A percentile compares a stretch with the other conserved stretches of the same genome.
Evolutionary conservation across 2,329 filamentous ascomycete genomes (phyloP).

Genomic region (Orbilia blumenaviensis): DNA sequence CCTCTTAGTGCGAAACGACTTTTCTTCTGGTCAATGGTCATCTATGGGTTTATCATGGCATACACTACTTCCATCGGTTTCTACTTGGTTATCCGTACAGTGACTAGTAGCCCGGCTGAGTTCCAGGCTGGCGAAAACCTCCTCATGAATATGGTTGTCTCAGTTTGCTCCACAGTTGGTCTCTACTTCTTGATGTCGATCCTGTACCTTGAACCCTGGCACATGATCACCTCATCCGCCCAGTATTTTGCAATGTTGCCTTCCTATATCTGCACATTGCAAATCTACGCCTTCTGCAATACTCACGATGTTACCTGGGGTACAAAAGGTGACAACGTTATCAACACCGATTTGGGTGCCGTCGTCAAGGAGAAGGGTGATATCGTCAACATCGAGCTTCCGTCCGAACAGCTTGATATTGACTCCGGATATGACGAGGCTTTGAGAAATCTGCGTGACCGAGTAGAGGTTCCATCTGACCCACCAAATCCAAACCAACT

Average conservation of each 20-base stretch:
- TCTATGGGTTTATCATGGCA: constrained; percentile 93
- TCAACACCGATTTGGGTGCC: constrained; percentile 88
- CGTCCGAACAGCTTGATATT: constrained; percentile 95
- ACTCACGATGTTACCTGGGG: constrained; percentile 99
- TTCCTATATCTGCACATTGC: constrained; percentile 93
- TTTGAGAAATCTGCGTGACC: constrained; percentile 90
- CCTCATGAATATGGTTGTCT: constrained; percentile 94
- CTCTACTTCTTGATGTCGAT: constrained; percentile 97
- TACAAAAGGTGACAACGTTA: constrained; percentile 96
- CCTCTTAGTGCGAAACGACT: constrained; percentile 76
- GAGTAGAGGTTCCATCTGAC: constrained; percentile 78
- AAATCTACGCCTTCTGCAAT: constrained; percentile 99
- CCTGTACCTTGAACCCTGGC: constrained; percentile 97
- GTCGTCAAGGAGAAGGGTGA: constrained; percentile 77
- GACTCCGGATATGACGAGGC: constrained; percentile 97
- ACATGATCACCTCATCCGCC: constrained; percentile 90
- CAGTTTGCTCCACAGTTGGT: constrained; percentile 85
- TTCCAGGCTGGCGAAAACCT: constrained; percentile 81
- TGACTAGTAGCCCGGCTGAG: constrained; percentile 66
- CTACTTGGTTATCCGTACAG: constrained; percentile 87
- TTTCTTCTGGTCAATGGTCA: constrained; percentile 85
- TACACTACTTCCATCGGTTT: constrained; percentile 91
- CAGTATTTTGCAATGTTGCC: constrained; percentile 95
- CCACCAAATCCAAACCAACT: constrained; percentile 77
- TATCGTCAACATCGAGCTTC: constrained; percentile 96